phyloP scores from a whole-genome alignment of 176 grass and related monocot species.

The Guadua angustifolia region DNA sequence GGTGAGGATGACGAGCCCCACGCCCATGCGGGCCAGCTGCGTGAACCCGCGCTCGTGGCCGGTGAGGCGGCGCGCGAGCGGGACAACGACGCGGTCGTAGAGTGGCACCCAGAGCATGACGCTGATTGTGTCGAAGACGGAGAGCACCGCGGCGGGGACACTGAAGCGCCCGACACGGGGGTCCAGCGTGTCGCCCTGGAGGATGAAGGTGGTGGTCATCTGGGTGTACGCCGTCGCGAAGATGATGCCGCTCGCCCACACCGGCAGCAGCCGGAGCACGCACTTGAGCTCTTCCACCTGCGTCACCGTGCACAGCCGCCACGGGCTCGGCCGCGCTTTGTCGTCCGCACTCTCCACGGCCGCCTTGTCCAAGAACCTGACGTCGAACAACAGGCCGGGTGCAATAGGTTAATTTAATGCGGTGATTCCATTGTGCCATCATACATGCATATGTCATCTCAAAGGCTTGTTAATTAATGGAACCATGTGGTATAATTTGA shows the following conservation, averaged over 20 bases:
- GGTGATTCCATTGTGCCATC: background rate
- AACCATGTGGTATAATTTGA: background rate
- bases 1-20: conserved; percentile 49
- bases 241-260: conserved; percentile 60
- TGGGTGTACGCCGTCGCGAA: conserved; percentile 56
- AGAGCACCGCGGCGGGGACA: conserved; percentile 55
- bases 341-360: conserved; percentile 41
- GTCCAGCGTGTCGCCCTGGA: conserved; percentile 64
- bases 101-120: conserved; percentile 68
- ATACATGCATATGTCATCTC: background rate
- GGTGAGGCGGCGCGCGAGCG: conserved; percentile 39
- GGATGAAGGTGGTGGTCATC: conserved; percentile 59
- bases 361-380: conserved; percentile 69
- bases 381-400: background rate
- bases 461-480: background rate
- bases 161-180: conserved; percentile 48
- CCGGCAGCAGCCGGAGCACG: conserved; percentile 44
- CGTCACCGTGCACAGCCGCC: conserved; percentile 82
- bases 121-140: conserved; percentile 65
- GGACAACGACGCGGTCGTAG: conserved; percentile 53
- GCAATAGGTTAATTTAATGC: background rate
- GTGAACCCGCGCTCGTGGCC: conserved; percentile 50
- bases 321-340: conserved; percentile 40
- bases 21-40: conserved; percentile 57
- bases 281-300: conserved; percentile 93